Conservation (phyloP, 768 basidiomycete species). For the Lactarius tabidus region DNA sequence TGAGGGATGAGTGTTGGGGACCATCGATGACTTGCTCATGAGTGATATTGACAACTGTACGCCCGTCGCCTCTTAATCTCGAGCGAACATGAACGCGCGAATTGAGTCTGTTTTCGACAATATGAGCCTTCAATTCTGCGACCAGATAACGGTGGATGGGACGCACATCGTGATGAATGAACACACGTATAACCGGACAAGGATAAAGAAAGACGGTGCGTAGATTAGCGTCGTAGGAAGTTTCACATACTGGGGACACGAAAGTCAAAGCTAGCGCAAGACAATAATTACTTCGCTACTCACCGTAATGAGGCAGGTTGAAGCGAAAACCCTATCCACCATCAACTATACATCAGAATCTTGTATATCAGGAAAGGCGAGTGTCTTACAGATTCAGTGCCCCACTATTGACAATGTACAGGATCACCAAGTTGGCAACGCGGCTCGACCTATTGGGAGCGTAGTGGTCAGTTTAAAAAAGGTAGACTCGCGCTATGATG, state of each 20-base stretch:
- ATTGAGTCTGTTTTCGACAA: constrained; percentile 7
- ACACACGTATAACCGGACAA: constrained; percentile 13
- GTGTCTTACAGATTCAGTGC: constrained; percentile 10
- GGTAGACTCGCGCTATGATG: not conserved
- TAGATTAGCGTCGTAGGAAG: constrained; percentile 14
- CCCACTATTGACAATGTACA: constrained; percentile 17
- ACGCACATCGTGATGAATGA: constrained; percentile 18
- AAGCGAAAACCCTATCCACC: constrained; percentile 6
- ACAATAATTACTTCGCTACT: not conserved
- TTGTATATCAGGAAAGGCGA: not conserved
- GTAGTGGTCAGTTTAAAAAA: not conserved
- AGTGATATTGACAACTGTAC: constrained; percentile 6
- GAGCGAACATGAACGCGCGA: constrained; percentile 11
- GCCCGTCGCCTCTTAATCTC: constrained; percentile 3
- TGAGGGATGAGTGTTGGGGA: not conserved
- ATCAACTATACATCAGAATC: not conserved
- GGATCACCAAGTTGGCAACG: constrained; percentile 6
- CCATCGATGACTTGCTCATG: not conserved
- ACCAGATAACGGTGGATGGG: not conserved
- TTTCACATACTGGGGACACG: constrained; percentile 2
- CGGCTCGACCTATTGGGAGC: not conserved
- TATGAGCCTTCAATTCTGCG: not conserved
- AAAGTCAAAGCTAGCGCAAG: not conserved
- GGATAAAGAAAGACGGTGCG: constrained; percentile 17
- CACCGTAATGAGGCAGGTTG: constrained; percentile 11